These are phyloP conservation scores for Penicillium sp. DNA, from an alignment of 2,329 filamentous ascomycete genomes.

Conservation along the genomic window DNA sequence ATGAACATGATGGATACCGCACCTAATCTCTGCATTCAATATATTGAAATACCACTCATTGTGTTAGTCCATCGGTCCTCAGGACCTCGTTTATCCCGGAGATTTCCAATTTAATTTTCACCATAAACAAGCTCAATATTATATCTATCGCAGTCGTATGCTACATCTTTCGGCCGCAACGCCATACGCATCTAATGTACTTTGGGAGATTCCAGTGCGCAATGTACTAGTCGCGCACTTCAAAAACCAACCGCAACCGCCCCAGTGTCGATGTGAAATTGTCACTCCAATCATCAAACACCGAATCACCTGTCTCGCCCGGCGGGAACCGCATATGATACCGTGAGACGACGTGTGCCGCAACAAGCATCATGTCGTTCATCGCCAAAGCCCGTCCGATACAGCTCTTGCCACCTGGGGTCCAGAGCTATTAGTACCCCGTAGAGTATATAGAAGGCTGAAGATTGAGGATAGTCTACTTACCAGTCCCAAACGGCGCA, in stretches of 20 bases:
- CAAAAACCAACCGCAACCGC: slow-evolving; percentile 20
- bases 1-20: neutral
- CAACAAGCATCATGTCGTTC: slow-evolving; percentile 26
- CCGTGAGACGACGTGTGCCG: slow-evolving; percentile 18
- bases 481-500: slow-evolving; percentile 26
- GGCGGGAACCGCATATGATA: slow-evolving; percentile 20
- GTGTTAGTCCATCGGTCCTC: neutral
- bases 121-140: too few species aligned
- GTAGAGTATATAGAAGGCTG: neutral
- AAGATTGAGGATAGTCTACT: neutral
- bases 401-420: slow-evolving; percentile 21
- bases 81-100: too few species aligned
- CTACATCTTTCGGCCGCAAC: too few species aligned
- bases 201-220: neutral
- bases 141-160: too few species aligned
- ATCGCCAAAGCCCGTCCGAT: slow-evolving; percentile 23
- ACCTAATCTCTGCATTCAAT: neutral
- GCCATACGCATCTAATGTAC: too few species aligned
- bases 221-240: neutral
- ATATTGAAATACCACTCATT: neutral
- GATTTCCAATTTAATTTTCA: too few species aligned
- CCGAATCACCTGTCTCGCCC: slow-evolving; percentile 16
- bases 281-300: slow-evolving; percentile 19
- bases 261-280: slow-evolving; percentile 25
- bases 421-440: neutral